Percentiles rank a stretch among this genome's conserved stretches.
These are phyloP conservation scores for Lachnellula occidentalis DNA, from an alignment of 2,329 filamentous ascomycete genomes.

Conservation along the genomic window DNA sequence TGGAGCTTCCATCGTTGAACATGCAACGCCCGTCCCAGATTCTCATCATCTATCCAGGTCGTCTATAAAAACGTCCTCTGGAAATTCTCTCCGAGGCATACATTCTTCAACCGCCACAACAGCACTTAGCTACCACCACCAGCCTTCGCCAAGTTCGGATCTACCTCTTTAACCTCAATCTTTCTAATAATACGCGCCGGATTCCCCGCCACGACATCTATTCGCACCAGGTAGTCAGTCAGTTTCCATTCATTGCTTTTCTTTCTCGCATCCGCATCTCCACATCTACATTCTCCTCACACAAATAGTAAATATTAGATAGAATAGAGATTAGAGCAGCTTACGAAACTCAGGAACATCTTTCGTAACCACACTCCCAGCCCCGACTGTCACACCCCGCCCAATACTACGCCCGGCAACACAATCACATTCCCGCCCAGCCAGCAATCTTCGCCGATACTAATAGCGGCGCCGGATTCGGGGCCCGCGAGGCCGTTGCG, in stretches of 20 bases:
- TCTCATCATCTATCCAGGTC: no score
- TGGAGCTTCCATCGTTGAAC: no score
- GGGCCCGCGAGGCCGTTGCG: conserved; percentile 72
- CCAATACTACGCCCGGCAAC: conserved; percentile 74
- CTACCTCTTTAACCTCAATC: conserved; percentile 31
- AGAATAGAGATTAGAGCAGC: no score
- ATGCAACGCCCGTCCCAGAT: no score
- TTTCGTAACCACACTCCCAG: conserved; percentile 79
- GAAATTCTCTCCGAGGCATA: no score
- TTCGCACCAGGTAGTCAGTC: no score
- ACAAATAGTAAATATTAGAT: no score
- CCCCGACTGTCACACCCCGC: conserved; percentile 66
- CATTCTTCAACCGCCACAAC: no score
- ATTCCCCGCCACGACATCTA: conserved; percentile 55
- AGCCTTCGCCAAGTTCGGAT: conserved; percentile 16
- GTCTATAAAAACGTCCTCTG: no score
- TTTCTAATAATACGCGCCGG: conserved; percentile 54
- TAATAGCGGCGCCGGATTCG: conserved; percentile 67
- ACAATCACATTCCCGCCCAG: conserved; percentile 66
- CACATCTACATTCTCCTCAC: no score
- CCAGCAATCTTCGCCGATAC: conserved; percentile 78
- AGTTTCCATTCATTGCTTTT: no score
- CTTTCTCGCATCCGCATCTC: no score
- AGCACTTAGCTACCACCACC: neutral
- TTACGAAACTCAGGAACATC: conserved; percentile 55